These are phyloP conservation scores for Ploettnerulaceae sp. DNA, from an alignment of 2,329 filamentous ascomycete species.

Conservation along the genomic window DNA sequence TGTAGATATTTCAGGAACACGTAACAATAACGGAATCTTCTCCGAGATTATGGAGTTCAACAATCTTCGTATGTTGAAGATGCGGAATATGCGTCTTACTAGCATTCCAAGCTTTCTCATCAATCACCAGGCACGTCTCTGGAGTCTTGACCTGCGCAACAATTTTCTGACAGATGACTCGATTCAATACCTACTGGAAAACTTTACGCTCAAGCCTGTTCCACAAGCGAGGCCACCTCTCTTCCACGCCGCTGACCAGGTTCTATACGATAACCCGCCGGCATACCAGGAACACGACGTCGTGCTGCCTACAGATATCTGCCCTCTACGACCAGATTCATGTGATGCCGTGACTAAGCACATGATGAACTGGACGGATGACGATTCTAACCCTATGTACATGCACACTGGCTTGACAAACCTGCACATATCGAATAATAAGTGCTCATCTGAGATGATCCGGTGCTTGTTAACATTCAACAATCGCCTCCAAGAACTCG, in stretches of 20 bases:
- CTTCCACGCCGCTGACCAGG: neutral
- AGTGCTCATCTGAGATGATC: slow-evolving; percentile 42
- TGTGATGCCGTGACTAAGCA: neutral
- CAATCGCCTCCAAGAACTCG: slow-evolving; percentile 47
- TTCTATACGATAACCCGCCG: slow-evolving; percentile 14
- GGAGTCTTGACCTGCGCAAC: slow-evolving; percentile 51
- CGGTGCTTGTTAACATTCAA: slow-evolving; percentile 39
- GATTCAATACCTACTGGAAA: slow-evolving; percentile 34
- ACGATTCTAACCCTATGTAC: neutral
- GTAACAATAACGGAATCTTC: neutral
- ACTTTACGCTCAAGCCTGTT: slow-evolving; percentile 32
- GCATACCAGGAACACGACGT: slow-evolving; percentile 5
- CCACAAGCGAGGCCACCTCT: neutral
- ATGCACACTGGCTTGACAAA: slow-evolving; percentile 44
- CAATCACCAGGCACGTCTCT: slow-evolving; percentile 40
- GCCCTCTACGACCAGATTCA: neutral
- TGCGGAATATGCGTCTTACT: slow-evolving; percentile 43
- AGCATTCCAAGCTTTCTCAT: slow-evolving; percentile 37
- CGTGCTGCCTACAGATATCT: neutral
- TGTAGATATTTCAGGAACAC: slow-evolving; percentile 23
- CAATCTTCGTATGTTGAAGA: slow-evolving; percentile 48
- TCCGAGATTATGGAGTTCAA: slow-evolving; percentile 35
- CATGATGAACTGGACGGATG: neutral
- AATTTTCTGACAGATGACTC: slow-evolving; percentile 48
- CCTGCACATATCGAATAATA: slow-evolving; percentile 48